Conservation (phyloP, 140 eudicot species). For the Oenanthe javanica region DNA sequence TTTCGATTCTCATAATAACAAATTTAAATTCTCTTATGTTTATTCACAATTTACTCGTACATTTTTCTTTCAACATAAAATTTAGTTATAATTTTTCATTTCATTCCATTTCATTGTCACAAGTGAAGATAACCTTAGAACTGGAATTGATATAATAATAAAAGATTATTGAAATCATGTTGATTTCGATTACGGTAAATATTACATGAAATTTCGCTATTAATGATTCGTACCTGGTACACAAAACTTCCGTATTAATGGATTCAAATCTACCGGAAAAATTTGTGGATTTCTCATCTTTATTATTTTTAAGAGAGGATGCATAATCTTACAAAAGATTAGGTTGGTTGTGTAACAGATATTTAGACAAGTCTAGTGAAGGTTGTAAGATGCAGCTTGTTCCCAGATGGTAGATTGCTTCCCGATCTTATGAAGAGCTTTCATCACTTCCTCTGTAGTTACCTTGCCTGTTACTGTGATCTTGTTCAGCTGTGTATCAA, state of each 20-base stretch:
- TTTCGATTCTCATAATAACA: too few species aligned
- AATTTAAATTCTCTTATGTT: too few species aligned
- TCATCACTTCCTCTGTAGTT: slow-evolving; percentile 56
- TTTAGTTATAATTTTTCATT: too few species aligned
- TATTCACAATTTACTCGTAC: too few species aligned
- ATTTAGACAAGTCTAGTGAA: neutral
- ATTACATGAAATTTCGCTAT: too few species aligned
- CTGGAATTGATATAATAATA: too few species aligned
- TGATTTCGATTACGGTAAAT: too few species aligned
- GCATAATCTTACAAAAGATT: neutral
- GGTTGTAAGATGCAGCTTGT: slow-evolving; percentile 15
- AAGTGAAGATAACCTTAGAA: too few species aligned
- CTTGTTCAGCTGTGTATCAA: slow-evolving; percentile 67
- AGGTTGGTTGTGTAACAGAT: neutral
- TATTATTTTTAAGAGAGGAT: neutral
- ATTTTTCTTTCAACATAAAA: too few species aligned
- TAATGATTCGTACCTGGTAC: too few species aligned
- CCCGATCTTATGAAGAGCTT: slow-evolving; percentile 79
- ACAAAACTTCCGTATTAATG: neutral
- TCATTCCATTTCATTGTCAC: too few species aligned
- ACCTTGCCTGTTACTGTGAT: slow-evolving; percentile 81
- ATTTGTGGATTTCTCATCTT: neutral
- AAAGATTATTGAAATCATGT: too few species aligned
- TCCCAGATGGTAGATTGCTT: slow-evolving; percentile 76
- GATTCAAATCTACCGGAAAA: neutral